Base-by-base conservation (phyloP, 2,329 filamentous ascomycete species). In the Microcyclospora tardicrescens region DNA sequence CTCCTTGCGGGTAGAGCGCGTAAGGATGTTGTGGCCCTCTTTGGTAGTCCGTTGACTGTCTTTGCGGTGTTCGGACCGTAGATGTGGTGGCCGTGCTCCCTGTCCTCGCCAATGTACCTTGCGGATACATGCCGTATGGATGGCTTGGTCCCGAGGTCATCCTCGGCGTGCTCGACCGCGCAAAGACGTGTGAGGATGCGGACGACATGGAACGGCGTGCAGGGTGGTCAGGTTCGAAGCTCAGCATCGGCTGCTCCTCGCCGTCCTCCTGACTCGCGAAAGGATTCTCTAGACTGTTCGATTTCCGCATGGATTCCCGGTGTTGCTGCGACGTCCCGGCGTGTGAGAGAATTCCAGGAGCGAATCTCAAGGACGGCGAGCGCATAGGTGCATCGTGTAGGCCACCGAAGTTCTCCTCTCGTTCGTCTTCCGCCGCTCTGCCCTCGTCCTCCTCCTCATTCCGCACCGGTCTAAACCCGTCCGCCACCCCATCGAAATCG, bases 81-180 rank as follows among this genome's bases (percentile, higher is more conserved):
- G 81, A 78, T 11, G 77, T 74, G 14, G 84, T 84, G n/a, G 76
- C 73, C 29, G 81, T 65, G 54, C 84, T 87, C 16, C 72, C 66
- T 8, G 75, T 72, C 40, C 75, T 67, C 52, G 49, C 64, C 56
- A 63, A 54, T 39, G 80, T 72, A 39, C 77, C 73, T 56, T 93
- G 85, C 6, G 80, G 75, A 58, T 93, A 93, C 75, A 89, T 80
- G 49, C 75, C 75, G 57, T 93, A 93, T 0, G 84, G 83, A 59
- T 91, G 82, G 38, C 83, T 91, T 13, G 85, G 84, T 2, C 78
- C 80, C 1, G 77, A 73, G 6, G 78, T 81, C 38, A 73, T 72
- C 47, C 85, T 83, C 10, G 81, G 80, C 41, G 74, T 79, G 41
- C 84, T 70, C 3, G 67, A 61, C 28, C 58, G 57, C 12, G 55